Conservation (phyloP, 176 grass and related monocot species). For the Cenchrus purpureus region DNA sequence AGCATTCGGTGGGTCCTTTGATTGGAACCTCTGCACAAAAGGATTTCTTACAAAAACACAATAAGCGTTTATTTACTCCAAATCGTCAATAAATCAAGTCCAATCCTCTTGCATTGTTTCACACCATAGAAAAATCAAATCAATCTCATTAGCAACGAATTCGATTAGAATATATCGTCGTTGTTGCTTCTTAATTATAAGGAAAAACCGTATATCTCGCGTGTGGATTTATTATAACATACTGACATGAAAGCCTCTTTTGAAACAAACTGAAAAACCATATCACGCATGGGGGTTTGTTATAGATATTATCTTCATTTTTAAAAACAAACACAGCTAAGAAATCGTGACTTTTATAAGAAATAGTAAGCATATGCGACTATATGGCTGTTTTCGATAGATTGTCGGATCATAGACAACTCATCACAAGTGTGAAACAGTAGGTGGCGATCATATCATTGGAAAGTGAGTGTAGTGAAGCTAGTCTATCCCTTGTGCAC, state of each 20-base stretch:
- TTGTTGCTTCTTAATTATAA: neutral
- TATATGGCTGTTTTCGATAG: neutral
- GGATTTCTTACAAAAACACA: neutral
- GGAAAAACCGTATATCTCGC: neutral
- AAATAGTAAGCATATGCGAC: neutral
- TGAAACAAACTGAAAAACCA: neutral
- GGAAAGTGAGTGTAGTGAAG: neutral
- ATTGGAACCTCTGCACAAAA: neutral
- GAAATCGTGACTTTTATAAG: neutral
- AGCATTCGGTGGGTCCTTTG: conserved; percentile 28
- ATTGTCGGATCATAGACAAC: neutral
- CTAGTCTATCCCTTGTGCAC: neutral
- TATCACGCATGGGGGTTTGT: neutral
- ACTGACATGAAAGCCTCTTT: neutral
- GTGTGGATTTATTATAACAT: neutral
- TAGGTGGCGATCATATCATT: rapidly evolving
- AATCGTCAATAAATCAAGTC: neutral
- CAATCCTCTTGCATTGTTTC: neutral
- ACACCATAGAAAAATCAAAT: neutral
- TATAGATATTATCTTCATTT: neutral
- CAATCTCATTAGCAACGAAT: neutral
- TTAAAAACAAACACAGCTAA: neutral
- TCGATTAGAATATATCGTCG: neutral
- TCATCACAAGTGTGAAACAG: neutral
- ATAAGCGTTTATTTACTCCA: neutral